A percentile compares a stretch with the other conserved stretches of the same genome.
Conservation (phyloP, 495 filamentous ascomycete species). For the Chaetomium fimeti region DNA sequence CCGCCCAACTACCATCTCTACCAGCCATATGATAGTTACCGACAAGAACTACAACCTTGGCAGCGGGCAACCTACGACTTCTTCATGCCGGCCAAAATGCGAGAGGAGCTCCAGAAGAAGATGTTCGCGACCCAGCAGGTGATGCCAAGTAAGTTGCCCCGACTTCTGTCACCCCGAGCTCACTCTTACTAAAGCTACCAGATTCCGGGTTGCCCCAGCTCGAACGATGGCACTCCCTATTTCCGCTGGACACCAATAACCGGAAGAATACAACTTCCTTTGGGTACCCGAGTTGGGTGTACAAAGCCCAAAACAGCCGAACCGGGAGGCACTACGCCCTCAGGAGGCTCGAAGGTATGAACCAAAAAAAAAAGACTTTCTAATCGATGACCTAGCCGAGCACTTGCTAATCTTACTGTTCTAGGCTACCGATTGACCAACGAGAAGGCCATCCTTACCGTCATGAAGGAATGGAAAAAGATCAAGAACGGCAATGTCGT, state of each 20-base stretch:
- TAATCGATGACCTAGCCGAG: too few species aligned
- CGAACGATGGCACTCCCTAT: constrained; percentile 85
- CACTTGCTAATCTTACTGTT: not conserved
- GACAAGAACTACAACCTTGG: constrained; percentile 72
- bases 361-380: not conserved
- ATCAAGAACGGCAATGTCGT: constrained; percentile 81
- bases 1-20: constrained; percentile 94
- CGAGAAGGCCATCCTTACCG: constrained; percentile 77
- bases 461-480: constrained; percentile 83
- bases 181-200: constrained; percentile 18
- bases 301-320: constrained; percentile 87
- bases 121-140: constrained; percentile 79
- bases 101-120: constrained; percentile 89
- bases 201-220: constrained; percentile 69
- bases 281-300: constrained; percentile 87
- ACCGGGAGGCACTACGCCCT: constrained; percentile 83
- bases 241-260: constrained; percentile 80
- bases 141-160: constrained; percentile 64
- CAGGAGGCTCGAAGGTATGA: constrained; percentile 70
- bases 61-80: constrained; percentile 84
- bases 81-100: constrained; percentile 78
- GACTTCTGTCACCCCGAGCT: not conserved
- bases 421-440: constrained; percentile 67
- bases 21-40: constrained; percentile 78
- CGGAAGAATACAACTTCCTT: constrained; percentile 69